These are phyloP conservation scores for Aspergillus hiratsukae DNA, from an alignment of 2,329 filamentous ascomycete genomes.

Conservation along the genomic window DNA sequence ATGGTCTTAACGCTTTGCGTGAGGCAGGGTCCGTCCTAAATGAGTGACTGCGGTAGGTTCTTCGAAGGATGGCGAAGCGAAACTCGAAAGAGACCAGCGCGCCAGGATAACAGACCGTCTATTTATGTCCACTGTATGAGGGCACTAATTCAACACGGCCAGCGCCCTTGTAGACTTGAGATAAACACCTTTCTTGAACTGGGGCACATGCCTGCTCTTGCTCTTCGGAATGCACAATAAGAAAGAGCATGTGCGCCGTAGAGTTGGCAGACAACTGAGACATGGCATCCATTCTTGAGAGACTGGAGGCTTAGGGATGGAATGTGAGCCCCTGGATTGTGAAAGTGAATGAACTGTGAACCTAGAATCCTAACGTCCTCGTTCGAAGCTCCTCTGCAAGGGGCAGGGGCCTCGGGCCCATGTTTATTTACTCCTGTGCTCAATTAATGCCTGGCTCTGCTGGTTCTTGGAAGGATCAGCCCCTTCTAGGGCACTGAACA, in stretches of 20 bases:
- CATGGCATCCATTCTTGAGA: background rate
- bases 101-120: background rate
- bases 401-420: background rate
- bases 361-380: too few species aligned
- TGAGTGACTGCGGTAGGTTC: background rate
- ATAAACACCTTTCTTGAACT: slow-evolving; percentile 9
- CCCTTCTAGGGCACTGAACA: background rate
- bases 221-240: background rate
- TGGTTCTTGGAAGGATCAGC: background rate
- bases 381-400: background rate
- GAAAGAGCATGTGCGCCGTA: background rate
- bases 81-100: background rate
- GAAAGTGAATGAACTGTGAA: background rate
- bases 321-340: background rate
- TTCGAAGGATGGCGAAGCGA: background rate
- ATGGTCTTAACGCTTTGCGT: background rate
- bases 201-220: background rate
- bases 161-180: slow-evolving; percentile 5
- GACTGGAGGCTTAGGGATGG: background rate
- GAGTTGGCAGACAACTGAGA: background rate
- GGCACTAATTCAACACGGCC: background rate
- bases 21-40: background rate
- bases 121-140: background rate
- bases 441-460: background rate
- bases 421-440: background rate